Percentiles rank a stretch among this genome's conserved stretches.
phyloP scores from a whole-genome alignment of 352 stramenopile species.

The Phytophthora sansomeana region DNA sequence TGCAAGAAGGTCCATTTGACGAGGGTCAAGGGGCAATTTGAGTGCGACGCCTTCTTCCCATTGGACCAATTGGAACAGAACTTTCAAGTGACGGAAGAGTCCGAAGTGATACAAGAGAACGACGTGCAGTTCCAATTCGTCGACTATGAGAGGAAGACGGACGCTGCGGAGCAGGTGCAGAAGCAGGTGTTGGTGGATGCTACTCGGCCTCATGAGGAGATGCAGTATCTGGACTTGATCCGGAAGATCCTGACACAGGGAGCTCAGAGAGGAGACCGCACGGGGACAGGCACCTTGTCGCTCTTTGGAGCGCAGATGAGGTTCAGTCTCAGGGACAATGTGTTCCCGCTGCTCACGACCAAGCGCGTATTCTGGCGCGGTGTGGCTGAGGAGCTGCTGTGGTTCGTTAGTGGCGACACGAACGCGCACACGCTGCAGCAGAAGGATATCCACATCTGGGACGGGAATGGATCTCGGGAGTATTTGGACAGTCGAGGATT shows the following conservation, averaged over 20 bases:
- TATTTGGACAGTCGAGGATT: constrained; percentile 95
- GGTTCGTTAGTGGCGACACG: constrained; percentile 99
- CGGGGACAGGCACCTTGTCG: constrained; percentile 98
- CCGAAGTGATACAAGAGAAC: constrained; percentile 78
- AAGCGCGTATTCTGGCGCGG: constrained; percentile 99
- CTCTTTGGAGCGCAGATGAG: constrained; percentile 98
- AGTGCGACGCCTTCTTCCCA: constrained; percentile 95
- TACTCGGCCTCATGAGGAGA: constrained; percentile 60
- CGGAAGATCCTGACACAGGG: constrained; percentile 96
- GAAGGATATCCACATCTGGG: constrained; percentile 99
- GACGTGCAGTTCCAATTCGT: constrained; percentile 82
- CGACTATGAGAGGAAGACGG: constrained; percentile 55
- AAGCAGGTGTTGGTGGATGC: constrained; percentile 14
- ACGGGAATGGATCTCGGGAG: constrained; percentile 98
- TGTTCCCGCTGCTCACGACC: constrained; percentile 98
- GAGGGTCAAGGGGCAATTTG: constrained; percentile 79
- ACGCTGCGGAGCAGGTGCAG: background rate
- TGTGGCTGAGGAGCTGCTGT: constrained; percentile 99
- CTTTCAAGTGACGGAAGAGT: constrained; percentile 54
- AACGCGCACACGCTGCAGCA: constrained; percentile 96
- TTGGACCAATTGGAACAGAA: constrained; percentile 68
- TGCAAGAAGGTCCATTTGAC: constrained; percentile 94
- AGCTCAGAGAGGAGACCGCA: constrained; percentile 95
- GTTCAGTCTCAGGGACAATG: constrained; percentile 94
- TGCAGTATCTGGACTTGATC: constrained; percentile 94